Percentiles rank a stretch among this genome's conserved stretches.
These are phyloP conservation scores for Cordyceps sp. DNA, from an alignment of 2,329 filamentous ascomycete genomes.

Conservation along the genomic window DNA sequence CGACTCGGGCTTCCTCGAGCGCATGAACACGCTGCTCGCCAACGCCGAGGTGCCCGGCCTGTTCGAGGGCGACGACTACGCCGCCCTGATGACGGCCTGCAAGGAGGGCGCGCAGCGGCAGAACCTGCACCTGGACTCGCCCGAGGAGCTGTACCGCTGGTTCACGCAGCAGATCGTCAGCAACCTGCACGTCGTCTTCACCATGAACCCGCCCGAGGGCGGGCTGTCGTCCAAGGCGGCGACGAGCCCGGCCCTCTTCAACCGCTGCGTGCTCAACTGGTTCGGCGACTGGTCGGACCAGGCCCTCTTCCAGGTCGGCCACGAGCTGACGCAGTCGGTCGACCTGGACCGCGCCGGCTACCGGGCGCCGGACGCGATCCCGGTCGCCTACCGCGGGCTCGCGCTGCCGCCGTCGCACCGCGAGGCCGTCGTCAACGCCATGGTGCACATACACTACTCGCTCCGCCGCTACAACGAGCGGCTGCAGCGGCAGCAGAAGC, in stretches of 20 bases:
- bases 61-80: slow-evolving; percentile 97
- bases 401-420: slow-evolving; percentile 74
- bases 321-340: slow-evolving; percentile 88
- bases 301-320: slow-evolving; percentile 92
- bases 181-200: slow-evolving; percentile 97
- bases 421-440: slow-evolving; percentile 86
- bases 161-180: slow-evolving; percentile 99
- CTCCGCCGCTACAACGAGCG: slow-evolving; percentile 78
- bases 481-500: slow-evolving; percentile 80
- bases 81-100: slow-evolving; percentile 97
- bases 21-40: slow-evolving; percentile 96
- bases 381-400: slow-evolving; percentile 79
- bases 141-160: slow-evolving; percentile 99
- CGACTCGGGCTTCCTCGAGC: slow-evolving; percentile 94
- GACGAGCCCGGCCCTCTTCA: slow-evolving; percentile 95
- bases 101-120: slow-evolving; percentile 96
- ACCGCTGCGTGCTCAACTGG: slow-evolving; percentile 99
- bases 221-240: slow-evolving; percentile 91
- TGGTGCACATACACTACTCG: slow-evolving; percentile 98
- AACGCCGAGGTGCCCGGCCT: slow-evolving; percentile 98
- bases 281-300: slow-evolving; percentile 99
- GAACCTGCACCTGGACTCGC: slow-evolving; percentile 85
- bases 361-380: slow-evolving; percentile 74
- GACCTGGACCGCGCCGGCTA: slow-evolving; percentile 85
- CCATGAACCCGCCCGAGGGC: slow-evolving; percentile 97